phyloP scores from a whole-genome alignment of 805 yeast genomes.

The Ogataea methylovora region DNA sequence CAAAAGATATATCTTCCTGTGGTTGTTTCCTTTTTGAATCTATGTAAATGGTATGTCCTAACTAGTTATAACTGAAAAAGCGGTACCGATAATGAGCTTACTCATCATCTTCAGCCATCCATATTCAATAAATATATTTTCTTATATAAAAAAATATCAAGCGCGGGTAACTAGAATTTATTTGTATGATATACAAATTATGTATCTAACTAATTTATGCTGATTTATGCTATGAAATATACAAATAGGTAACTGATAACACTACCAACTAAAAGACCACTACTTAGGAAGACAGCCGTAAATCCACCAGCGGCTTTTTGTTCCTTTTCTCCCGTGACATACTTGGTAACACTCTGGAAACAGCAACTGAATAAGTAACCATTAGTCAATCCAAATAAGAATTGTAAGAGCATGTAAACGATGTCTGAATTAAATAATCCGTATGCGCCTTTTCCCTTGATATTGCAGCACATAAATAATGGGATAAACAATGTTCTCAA shows the following conservation, averaged over 20 bases:
- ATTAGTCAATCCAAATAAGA: slow-evolving; percentile 76
- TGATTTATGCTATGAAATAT: slow-evolving; percentile 7
- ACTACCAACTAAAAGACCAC: slow-evolving; percentile 78
- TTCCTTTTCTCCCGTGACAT: slow-evolving; percentile 51
- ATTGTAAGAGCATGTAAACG: slow-evolving; percentile 62
- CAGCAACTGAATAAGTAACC: slow-evolving; percentile 80
- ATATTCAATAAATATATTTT: no score
- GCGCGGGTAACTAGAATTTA: not conserved
- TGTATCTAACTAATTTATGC: no score
- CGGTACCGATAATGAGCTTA: no score
- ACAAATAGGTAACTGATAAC: slow-evolving; percentile 65
- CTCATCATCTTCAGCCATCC: no score
- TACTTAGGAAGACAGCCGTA: slow-evolving; percentile 68
- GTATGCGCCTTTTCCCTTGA: slow-evolving; percentile 29
- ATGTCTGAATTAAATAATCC: slow-evolving; percentile 44
- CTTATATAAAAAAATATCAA: not conserved
- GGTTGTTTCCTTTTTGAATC: no score
- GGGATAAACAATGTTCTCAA: slow-evolving; percentile 59
- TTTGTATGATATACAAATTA: no score
- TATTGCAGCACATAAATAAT: slow-evolving; percentile 60
- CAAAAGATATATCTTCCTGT: no score
- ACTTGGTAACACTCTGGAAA: slow-evolving; percentile 66
- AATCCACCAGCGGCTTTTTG: slow-evolving; percentile 80
- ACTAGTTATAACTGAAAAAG: no score
- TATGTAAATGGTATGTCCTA: no score